Conservation (phyloP, 1,284 basidiomycete species). For the Cutaneotrichosporon mucoides region DNA sequence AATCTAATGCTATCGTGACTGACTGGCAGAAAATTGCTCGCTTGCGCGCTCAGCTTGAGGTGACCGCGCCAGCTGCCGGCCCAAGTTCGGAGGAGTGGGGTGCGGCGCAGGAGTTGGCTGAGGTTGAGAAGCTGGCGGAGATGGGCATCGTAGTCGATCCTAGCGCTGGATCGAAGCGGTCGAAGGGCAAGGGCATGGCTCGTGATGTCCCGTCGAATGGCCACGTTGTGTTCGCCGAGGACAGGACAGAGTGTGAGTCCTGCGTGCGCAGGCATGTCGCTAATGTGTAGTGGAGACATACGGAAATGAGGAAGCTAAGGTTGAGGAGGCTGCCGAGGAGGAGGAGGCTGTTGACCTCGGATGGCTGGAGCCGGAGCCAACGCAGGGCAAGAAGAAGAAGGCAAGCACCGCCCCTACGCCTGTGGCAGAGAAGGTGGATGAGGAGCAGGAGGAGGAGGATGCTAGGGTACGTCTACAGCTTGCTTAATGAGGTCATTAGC, state of each 20-base stretch:
- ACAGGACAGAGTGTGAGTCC: constrained; percentile 60
- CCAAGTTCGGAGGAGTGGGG: constrained; percentile 43
- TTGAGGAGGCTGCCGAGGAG: constrained; percentile 8
- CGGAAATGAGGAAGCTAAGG: constrained; percentile 26
- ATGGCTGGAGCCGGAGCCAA: constrained; percentile 55
- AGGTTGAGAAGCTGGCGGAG: constrained; percentile 61
- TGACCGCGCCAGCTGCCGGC: constrained; percentile 36
- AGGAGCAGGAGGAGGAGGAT: constrained; percentile 27
- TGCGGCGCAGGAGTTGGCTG: constrained; percentile 58
- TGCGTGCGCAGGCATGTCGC: background rate
- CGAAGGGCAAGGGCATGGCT: constrained; percentile 48
- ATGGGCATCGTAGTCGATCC: constrained; percentile 60
- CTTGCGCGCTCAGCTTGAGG: constrained; percentile 34
- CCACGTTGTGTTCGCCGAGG: constrained; percentile 73
- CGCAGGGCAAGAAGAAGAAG: constrained; percentile 29
- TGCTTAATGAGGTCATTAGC: no score
- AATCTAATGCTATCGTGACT: constrained; percentile 20
- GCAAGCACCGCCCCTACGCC: background rate
- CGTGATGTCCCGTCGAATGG: constrained; percentile 39
- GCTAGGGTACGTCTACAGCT: constrained; percentile 44
- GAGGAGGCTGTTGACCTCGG: constrained; percentile 55
- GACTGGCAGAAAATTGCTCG: constrained; percentile 31
- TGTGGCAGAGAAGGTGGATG: background rate
- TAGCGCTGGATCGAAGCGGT: constrained; percentile 13
- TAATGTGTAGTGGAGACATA: constrained; percentile 24